phyloP scores from a whole-genome alignment of 2,329 filamentous ascomycete genomes.

The Stylonectria norvegica region DNA sequence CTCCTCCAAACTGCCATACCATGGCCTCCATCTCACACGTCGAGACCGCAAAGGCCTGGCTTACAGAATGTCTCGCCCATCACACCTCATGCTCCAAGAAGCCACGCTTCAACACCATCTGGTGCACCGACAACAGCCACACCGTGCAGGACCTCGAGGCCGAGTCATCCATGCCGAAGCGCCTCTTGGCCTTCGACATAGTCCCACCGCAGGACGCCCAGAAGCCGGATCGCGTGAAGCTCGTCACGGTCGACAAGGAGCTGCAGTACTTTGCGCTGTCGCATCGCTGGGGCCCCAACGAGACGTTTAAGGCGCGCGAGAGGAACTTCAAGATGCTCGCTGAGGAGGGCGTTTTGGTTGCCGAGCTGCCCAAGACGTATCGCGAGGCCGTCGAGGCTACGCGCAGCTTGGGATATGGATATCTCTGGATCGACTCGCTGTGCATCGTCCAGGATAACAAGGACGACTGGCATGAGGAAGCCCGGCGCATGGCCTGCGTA shows the following conservation, averaged over 20 bases:
- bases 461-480: conserved; percentile 1
- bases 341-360: neutral
- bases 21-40: neutral
- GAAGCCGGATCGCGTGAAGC: neutral
- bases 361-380: neutral
- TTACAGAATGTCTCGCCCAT: neutral
- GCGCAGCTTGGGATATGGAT: neutral
- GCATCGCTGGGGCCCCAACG: conserved; percentile 1
- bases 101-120: neutral
- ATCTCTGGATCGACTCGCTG: conserved; percentile 2
- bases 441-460: conserved; percentile 2
- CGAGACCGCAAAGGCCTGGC: neutral
- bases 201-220: neutral
- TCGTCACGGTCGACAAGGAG: neutral
- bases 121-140: conserved; percentile 1
- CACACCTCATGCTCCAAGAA: conserved; percentile 1
- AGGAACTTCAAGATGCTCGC: neutral
- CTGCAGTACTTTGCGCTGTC: conserved; percentile 1
- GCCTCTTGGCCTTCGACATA: neutral
- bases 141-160: conserved; percentile 1
- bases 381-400: neutral
- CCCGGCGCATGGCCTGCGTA: conserved; percentile 1
- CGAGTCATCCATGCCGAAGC: neutral
- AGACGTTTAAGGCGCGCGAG: neutral
- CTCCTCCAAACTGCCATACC: no score